phyloP scores from a whole-genome alignment of 345 rosid genomes.

The Eucalyptus sideroxylon region DNA sequence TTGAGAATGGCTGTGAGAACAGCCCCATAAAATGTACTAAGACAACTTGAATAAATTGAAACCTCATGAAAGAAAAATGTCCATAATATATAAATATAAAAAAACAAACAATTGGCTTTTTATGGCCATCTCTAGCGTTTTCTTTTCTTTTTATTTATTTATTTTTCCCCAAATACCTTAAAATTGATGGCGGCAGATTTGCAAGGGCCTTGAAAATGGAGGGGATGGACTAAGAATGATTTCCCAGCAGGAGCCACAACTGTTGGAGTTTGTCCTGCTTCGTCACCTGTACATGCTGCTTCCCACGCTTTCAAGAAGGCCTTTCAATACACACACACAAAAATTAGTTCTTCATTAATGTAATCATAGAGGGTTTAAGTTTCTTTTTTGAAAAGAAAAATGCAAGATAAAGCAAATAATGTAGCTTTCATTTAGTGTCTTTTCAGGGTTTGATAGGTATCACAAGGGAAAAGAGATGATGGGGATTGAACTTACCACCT shows the following conservation, averaged over 20 bases:
- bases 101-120: neutral
- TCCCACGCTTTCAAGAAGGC: conserved; percentile 28
- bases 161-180: conserved; percentile 3
- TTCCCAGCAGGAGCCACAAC: conserved; percentile 10
- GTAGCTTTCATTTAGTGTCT: neutral
- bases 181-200: conserved; percentile 3
- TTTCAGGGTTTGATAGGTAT: neutral
- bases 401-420: neutral
- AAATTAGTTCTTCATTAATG: neutral
- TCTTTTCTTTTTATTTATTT: neutral
- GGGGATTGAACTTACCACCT: neutral
- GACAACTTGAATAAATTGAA: neutral
- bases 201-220: conserved; percentile 28
- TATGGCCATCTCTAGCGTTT: neutral
- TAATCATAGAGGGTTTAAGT: too few species aligned
- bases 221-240: conserved; percentile 18
- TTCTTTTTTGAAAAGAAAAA: neutral
- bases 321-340: neutral
- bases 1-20: neutral
- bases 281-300: neutral
- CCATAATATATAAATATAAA: neutral
- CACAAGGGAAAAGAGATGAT: neutral
- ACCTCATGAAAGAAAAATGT: neutral
- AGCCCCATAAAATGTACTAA: neutral
- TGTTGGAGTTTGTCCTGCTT: neutral